Base-by-base conservation (phyloP, 345 rosid species). In the Syzygium oleosum region DNA sequence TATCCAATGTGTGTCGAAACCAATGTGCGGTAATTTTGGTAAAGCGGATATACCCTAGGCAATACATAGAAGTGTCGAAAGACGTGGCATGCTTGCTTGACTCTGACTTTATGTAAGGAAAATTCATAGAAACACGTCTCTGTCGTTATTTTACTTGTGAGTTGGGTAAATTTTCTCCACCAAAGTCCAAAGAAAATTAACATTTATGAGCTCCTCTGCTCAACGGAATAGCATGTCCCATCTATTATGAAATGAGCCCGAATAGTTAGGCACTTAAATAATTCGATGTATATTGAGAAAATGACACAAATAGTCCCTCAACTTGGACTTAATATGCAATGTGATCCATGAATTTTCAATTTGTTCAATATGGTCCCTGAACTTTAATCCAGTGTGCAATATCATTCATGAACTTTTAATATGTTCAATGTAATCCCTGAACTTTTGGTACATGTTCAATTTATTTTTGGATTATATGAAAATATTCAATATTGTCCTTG, bases 61-160 rank as follows among this genome's bases (percentile, higher is more conserved):
- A 61, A 13, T 61, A 61, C 38, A 13, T 61, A n/a, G 34, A n/a
- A 61, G 4, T 14, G 19, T 13, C 4, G 29, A 0, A 12, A 59
- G 16, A 27, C 17, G 3, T 0, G 17, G 12, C 8, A 12, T 0
- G 34, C 14, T 59, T 59, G 3, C 68, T 6, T 0, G 7, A 59
- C 17, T 59, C 8, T 43, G 0, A 27, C 29, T 2, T 12, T 27
- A 27, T 27, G 17, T 5, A 14, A 27, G 31, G n/a, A 25, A n/a
- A 59, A 59, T 59, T 27, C 31, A 59, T 59, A 59, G 68, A 27
- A 59, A 59, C 68, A 12, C 9, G 2, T 5, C 46, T 43, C 46
- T 43, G 46, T 43, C 46, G 46, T 43, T 43, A 43, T 43, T 43
- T 41, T 43, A 43, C 46, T 43, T 43, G 5, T 43, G 46, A 59